phyloP scores from a whole-genome alignment of 768 basidiomycete species.

The Terana coerulea region DNA sequence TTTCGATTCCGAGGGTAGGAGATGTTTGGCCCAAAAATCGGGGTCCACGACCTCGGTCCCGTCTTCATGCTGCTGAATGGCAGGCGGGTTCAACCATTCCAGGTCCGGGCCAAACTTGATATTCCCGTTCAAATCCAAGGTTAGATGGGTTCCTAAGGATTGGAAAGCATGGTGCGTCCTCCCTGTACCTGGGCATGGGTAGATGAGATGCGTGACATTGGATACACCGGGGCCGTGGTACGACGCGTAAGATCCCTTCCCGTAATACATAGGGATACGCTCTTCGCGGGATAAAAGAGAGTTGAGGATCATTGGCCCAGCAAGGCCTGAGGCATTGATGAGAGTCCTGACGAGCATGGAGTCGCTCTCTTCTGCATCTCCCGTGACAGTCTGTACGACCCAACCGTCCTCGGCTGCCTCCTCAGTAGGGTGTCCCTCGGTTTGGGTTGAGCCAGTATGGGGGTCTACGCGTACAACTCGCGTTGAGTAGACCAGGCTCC shows the following conservation, averaged over 20 bases:
- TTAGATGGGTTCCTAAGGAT: constrained; percentile 89
- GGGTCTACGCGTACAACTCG: constrained; percentile 84
- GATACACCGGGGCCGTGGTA: constrained; percentile 79
- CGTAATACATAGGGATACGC: constrained; percentile 75
- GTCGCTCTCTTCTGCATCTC: constrained; percentile 43
- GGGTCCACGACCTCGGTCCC: constrained; percentile 37
- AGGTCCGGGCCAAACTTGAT: constrained; percentile 92
- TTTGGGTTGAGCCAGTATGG: constrained; percentile 22
- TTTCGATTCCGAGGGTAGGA: constrained; percentile 60
- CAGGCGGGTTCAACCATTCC: constrained; percentile 72
- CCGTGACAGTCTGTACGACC: constrained; percentile 80
- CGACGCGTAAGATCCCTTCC: constrained; percentile 81
- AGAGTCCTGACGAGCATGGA: constrained; percentile 70
- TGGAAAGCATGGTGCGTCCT: constrained; percentile 62
- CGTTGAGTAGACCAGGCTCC: constrained; percentile 74
- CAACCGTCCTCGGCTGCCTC: constrained; percentile 57
- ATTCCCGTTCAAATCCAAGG: constrained; percentile 79
- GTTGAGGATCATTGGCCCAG: constrained; percentile 68
- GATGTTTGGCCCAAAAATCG: constrained; percentile 74
- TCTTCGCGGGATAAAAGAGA: constrained; percentile 52
- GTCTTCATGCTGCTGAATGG: constrained; percentile 26
- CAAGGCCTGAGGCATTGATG: constrained; percentile 81
- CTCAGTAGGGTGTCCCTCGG: constrained; percentile 22
- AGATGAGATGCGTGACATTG: constrained; percentile 73
- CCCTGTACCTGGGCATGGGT: constrained; percentile 79